phyloP scores from a whole-genome alignment of 1,284 basidiomycete genomes.

The Coniferiporia weirii region DNA sequence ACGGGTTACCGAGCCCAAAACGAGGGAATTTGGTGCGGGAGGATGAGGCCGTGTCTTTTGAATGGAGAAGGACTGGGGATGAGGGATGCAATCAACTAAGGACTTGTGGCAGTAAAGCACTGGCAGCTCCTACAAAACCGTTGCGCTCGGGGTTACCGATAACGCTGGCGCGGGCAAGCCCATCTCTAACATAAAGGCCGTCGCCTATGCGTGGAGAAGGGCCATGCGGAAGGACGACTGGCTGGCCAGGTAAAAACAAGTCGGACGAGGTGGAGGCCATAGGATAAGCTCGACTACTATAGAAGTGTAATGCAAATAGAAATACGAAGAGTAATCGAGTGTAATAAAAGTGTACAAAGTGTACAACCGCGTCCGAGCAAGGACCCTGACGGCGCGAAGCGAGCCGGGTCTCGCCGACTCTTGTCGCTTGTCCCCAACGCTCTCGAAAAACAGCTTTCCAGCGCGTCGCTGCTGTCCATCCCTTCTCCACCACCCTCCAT shows the following conservation, averaged over 20 bases:
- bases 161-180: slow-evolving; percentile 66
- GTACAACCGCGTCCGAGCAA: too few species aligned
- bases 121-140: slow-evolving; percentile 62
- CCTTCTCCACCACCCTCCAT: slow-evolving; percentile 33
- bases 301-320: not conserved
- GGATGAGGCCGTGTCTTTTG: slow-evolving; percentile 59
- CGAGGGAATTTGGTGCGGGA: slow-evolving; percentile 63
- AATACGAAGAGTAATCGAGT: not conserved
- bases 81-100: slow-evolving; percentile 25
- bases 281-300: too few species aligned
- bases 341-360: not conserved
- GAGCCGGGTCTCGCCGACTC: not conserved
- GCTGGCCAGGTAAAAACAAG: slow-evolving; percentile 77
- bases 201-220: slow-evolving; percentile 57
- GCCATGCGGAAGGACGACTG: slow-evolving; percentile 54
- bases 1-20: slow-evolving; percentile 80
- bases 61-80: slow-evolving; percentile 49
- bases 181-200: slow-evolving; percentile 67
- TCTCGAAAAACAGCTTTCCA: not conserved
- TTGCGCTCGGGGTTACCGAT: slow-evolving; percentile 61
- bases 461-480: not conserved
- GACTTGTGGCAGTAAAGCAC: slow-evolving; percentile 24
- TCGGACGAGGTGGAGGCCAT: slow-evolving; percentile 35
- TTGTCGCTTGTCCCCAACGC: slow-evolving; percentile 7
- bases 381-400: not conserved